Evolutionary conservation across 805 yeast species (phyloP), one percentile per base, ranked within the genome.

Genomic region (Saccharomycopsis fodiens): DNA sequence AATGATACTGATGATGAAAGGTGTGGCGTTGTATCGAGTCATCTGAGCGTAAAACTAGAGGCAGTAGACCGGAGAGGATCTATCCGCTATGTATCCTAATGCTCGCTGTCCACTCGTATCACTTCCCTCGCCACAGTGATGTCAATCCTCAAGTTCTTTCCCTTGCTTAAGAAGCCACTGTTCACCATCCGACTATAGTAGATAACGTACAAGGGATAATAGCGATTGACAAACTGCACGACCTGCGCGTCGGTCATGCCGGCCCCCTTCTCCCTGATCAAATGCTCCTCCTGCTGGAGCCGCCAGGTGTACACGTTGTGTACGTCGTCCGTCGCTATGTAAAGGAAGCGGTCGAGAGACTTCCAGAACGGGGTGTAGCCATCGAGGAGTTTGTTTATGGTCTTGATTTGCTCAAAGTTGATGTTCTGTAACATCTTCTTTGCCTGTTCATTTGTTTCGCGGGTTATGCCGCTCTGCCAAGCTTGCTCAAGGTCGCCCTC

Each of bases 211-310:
- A 82, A 75, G 1, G 95, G 95, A 87, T 85, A 82, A 61, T 91
- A 91, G 50, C 95, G 72, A 49, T 82, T 77, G 8, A 91, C 81
- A 67, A 93, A 93, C 16, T 52, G 52, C 7, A 54, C 61, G 3
- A 91, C 96, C 54, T 82, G 73, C 1, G 58, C 69, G 54, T 85
- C 93, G 1, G 81, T 63, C 97, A 93, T 89, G 0, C 97, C 97
- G 1, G 55, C 43, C 0, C 95, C 96, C 20, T 61, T 68, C 7
- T 50, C 43, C 15, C 46, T 42, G 8, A 79, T 75, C 55, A 86
- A 62, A 2, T 66, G 72, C 47, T 80, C 81, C 56, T 87, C 96
- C 57, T 74, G 79, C 45, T 87, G 76, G 3, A 72, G 60, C 50
- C 97, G 71, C 97, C 97, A 91, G 6, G 58, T 59, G 59, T 80